Percentiles rank a stretch among this genome's conserved stretches.
phyloP scores from a whole-genome alignment of 1,284 basidiomycete species.

The Cutaneotrichosporon sp. region DNA sequence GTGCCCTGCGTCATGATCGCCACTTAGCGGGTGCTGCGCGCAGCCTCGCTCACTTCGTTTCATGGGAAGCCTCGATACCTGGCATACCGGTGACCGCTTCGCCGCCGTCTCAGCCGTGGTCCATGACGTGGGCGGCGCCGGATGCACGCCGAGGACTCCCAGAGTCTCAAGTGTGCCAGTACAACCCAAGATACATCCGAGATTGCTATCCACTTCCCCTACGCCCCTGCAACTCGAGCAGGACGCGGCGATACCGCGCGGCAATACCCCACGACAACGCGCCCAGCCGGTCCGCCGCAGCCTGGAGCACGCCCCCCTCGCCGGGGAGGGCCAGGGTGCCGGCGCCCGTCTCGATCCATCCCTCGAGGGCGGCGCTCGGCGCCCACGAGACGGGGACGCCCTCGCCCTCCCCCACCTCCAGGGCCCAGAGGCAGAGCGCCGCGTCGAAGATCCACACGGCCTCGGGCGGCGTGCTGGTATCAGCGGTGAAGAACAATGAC shows the following conservation, averaged over 20 bases:
- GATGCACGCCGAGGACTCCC: no score
- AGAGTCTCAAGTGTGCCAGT: no score
- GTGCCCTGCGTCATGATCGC: no score
- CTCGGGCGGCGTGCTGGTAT: constrained; percentile 28
- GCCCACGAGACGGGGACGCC: constrained; percentile 22
- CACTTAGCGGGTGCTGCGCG: no score
- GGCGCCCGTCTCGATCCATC: constrained; percentile 27
- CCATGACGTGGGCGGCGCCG: no score
- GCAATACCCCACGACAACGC: constrained; percentile 29
- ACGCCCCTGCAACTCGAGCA: constrained; percentile 7
- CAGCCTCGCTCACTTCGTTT: no score
- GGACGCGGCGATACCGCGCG: constrained; percentile 23
- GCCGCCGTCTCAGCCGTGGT: no score
- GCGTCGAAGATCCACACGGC: constrained; percentile 31
- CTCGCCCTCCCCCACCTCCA: not conserved
- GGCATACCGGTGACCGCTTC: no score
- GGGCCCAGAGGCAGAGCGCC: constrained; percentile 30
- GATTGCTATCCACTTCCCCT: not conserved
- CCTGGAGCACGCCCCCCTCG: constrained; percentile 19
- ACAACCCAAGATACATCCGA: no score
- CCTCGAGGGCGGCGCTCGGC: constrained; percentile 17
- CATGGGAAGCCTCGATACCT: no score
- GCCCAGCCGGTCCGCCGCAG: constrained; percentile 22
- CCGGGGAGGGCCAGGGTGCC: constrained; percentile 22
- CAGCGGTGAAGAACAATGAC: constrained; percentile 4